A percentile compares a stretch with the other conserved stretches of the same genome.
Conservation (phyloP, 2,329 filamentous ascomycete genomes). For the Penicillium sp. region DNA sequence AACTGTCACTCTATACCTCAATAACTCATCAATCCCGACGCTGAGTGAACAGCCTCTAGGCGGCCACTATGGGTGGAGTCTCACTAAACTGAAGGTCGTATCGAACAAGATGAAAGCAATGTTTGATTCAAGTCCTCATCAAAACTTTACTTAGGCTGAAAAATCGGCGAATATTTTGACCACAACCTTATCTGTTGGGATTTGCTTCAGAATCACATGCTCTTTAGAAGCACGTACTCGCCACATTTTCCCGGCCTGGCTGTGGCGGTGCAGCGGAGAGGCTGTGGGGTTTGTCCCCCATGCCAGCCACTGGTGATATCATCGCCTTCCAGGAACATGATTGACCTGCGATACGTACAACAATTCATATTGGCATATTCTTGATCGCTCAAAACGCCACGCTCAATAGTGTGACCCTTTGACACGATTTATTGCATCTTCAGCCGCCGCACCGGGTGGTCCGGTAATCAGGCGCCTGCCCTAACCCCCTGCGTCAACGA, state of each 20-base stretch:
- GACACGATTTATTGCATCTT: constrained; percentile 5
- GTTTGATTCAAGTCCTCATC: no score
- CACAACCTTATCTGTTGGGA: no score
- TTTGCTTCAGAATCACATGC: no score
- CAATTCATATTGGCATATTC: neutral
- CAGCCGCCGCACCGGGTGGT: constrained; percentile 11
- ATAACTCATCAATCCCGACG: no score
- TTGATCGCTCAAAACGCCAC: neutral
- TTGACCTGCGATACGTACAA: neutral
- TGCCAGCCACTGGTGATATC: constrained; percentile 26
- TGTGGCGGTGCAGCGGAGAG: constrained; percentile 12
- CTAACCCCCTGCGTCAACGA: constrained; percentile 17
- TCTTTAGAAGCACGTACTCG: no score
- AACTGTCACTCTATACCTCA: no score
- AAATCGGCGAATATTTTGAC: no score
- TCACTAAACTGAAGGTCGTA: no score
- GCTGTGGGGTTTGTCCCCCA: constrained; percentile 17
- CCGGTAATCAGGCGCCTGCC: constrained; percentile 19
- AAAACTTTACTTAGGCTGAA: no score
- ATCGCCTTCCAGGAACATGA: constrained; percentile 12
- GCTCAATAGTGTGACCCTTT: neutral
- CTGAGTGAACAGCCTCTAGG: no score
- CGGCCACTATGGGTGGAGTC: no score
- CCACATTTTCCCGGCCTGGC: neutral
- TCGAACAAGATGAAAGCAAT: no score